Conservation (phyloP, 352 stramenopile genomes). For the Blastocystis hominis region DNA sequence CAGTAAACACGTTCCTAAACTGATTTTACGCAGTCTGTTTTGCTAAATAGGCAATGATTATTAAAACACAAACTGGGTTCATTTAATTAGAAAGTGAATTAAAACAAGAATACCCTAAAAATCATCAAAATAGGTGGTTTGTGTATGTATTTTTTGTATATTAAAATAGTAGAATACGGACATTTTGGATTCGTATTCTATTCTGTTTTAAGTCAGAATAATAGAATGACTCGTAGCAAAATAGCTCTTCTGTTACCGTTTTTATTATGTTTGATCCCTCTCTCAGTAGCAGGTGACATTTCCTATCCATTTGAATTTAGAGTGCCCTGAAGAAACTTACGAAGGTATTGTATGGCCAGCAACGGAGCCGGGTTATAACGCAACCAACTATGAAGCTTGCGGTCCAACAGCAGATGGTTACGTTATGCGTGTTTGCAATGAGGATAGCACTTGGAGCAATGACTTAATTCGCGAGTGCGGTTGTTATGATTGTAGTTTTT, state of each 20-base stretch:
- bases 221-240: not conserved
- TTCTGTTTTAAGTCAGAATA: no score
- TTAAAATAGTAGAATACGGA: no score
- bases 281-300: not conserved
- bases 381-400: not conserved
- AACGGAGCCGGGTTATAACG: not conserved
- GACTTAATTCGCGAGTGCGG: not conserved
- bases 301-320: not conserved
- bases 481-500: not conserved
- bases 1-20: no score
- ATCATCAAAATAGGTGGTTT: no score
- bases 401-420: not conserved
- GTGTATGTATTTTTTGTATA: no score
- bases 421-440: not conserved
- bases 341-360: not conserved
- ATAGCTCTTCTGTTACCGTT: slow-evolving; percentile 23
- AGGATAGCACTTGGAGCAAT: not conserved
- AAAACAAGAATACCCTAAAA: no score
- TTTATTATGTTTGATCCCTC: not conserved
- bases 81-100: no score
- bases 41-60: no score
- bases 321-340: not conserved
- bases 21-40: no score
- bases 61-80: no score
- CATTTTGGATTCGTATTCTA: no score